Conservation (phyloP, 2,329 filamentous ascomycete species). For the Cordyceps farinosa region DNA sequence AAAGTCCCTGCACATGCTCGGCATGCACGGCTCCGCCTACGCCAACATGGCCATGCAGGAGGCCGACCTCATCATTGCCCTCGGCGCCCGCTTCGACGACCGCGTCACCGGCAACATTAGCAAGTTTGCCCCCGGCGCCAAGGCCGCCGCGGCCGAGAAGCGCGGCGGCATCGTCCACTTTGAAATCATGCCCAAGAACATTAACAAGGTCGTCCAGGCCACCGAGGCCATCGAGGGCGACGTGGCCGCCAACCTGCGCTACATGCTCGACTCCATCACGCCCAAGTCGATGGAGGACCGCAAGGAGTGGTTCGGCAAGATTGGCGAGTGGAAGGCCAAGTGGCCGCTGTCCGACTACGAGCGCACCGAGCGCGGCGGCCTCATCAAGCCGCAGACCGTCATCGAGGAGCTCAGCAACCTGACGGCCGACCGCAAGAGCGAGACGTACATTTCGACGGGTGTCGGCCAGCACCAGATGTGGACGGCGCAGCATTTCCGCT, state of each 20-base stretch:
- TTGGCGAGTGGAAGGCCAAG: constrained; percentile 83
- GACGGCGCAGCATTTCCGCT: constrained; percentile 94
- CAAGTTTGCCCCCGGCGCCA: constrained; percentile 88
- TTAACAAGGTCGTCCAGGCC: constrained; percentile 98
- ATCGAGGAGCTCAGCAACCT: constrained; percentile 88
- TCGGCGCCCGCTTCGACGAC: constrained; percentile 93
- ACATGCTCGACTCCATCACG: constrained; percentile 70
- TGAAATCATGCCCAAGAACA: constrained; percentile 99
- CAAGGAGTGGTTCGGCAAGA: constrained; percentile 84
- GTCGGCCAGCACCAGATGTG: constrained; percentile 99
- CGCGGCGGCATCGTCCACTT: constrained; percentile 96
- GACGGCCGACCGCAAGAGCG: constrained; percentile 73
- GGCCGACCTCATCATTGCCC: constrained; percentile 90
- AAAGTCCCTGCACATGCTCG: constrained; percentile 96
- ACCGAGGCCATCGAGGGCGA: constrained; percentile 95
- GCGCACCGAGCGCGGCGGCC: constrained; percentile 66
- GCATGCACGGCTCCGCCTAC: constrained; percentile 96
- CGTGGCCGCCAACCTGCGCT: constrained; percentile 71
- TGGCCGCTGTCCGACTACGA: constrained; percentile 85
- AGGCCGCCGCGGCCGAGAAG: constrained; percentile 75
- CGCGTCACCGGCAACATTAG: constrained; percentile 78
- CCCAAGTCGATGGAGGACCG: constrained; percentile 60
- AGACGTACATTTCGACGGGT: constrained; percentile 86
- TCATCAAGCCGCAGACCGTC: constrained; percentile 92
- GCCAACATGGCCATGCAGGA: constrained; percentile 99